These are phyloP conservation scores for Colletotrichum sp. DNA, from an alignment of 2,329 filamentous ascomycete genomes.

Conservation along the genomic window DNA sequence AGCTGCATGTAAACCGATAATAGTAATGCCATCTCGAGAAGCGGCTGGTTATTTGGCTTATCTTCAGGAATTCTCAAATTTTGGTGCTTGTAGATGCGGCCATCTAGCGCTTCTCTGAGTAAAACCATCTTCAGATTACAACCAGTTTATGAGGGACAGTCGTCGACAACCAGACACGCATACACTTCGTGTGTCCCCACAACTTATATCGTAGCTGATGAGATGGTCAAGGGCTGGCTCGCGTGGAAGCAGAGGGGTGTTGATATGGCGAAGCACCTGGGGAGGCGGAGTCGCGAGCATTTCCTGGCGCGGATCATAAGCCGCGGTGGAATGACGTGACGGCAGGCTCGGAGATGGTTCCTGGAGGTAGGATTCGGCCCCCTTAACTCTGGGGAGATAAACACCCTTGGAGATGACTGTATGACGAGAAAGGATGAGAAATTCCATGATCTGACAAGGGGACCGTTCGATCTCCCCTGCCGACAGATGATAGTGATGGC, in stretches of 20 bases:
- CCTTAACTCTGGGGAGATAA: slow-evolving; percentile 10
- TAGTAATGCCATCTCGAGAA: not conserved
- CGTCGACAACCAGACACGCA: not conserved
- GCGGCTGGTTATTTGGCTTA: not conserved
- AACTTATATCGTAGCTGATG: not conserved
- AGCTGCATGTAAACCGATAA: not conserved
- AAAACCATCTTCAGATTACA: not conserved
- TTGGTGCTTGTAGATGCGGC: not conserved
- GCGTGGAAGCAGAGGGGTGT: not conserved
- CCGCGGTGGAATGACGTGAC: slow-evolving; percentile 11
- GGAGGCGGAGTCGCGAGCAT: not conserved
- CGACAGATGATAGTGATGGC: not conserved
- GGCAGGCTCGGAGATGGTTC: not conserved
- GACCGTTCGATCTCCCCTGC: not conserved
- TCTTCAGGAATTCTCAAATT: not conserved
- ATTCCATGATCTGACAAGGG: not conserved
- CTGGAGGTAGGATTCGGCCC: not conserved
- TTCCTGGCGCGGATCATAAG: not conserved
- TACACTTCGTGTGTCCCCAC: not conserved
- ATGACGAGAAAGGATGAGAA: not conserved
- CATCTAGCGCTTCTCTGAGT: not conserved
- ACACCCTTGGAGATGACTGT: not conserved
- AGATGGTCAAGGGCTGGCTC: not conserved
- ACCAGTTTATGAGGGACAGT: not conserved
- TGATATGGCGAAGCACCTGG: not conserved